Evolutionary conservation across 306 rosid species (phyloP).

Genomic region (Boehmeria nivea): DNA sequence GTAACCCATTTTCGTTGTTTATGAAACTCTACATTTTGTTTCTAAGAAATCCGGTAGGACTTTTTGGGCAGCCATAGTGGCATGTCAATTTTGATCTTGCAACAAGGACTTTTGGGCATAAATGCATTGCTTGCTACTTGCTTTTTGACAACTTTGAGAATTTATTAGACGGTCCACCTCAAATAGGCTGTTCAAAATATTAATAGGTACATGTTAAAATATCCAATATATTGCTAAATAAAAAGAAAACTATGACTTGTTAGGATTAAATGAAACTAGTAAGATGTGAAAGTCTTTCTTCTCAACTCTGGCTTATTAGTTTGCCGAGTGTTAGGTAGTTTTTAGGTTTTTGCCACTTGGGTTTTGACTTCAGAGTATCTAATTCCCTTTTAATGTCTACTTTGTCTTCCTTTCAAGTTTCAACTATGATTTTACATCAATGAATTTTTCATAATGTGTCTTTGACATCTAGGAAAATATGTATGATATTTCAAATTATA

Average conservation of each 20-base stretch:
- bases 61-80: no score
- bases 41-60: neutral
- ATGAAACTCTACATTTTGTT: neutral
- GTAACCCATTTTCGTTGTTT: no score
- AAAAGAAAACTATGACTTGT: neutral
- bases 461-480: neutral
- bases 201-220: neutral
- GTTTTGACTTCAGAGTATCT: neutral
- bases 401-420: neutral
- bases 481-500: no score
- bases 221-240: neutral
- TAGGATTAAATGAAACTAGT: neutral
- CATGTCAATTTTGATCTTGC: no score
- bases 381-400: neutral
- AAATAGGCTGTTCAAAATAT: neutral
- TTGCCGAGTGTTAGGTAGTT: neutral
- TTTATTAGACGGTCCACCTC: neutral
- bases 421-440: neutral
- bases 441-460: neutral
- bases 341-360: conserved; percentile 6
- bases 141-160: neutral
- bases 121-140: neutral
- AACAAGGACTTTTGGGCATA: neutral
- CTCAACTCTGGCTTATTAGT: neutral
- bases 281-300: neutral